Evolutionary conservation across 768 basidiomycete species (phyloP), one percentile per base, ranked within the genome.

Genomic region (Tylopilus rubrobrunneus): DNA sequence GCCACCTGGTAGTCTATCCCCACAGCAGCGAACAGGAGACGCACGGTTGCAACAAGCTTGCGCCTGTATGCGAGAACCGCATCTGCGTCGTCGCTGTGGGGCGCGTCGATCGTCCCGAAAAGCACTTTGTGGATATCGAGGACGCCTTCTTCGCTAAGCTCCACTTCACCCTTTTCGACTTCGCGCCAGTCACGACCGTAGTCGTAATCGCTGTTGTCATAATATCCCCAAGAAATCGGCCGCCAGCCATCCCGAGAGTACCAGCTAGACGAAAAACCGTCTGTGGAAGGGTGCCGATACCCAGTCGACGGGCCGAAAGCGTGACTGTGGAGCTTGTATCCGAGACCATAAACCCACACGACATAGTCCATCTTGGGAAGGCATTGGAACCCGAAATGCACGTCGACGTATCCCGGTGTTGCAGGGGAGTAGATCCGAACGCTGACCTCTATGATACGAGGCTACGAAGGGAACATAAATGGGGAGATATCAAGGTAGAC

Each of bases 361-460:
- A 54, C 31, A 7, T 0, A 1, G 33, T n/a, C 29, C n/a, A 12
- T 15, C 19, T 50, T n/a, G 19, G 42, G 1, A 15, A 47, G 56
- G 25, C 41, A 47, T n/a, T 56, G 25, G 42, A 58, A 58, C 36
- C 49, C 49, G 37, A 62, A n/a, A 14, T 59, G 61, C 19, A 59
- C 52, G 17, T 62, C 61, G 39, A 62, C 49, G 45, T 54, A 62
- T 27, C 49, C 49, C 5, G 62, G 55, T 17, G 52, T 28, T 3
- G 52, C 36, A 0, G 48, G 57, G 1, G 57, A 59, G 36, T 54
- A 50, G 37, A 59, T 46, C 27, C 50, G 49, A 25, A 47, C 49
- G 3, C 27, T 17, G 0, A 33, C 36, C 7, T 58, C 53, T 34
- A 34, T 10, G 33, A 10, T 34, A 34, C 11, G 10, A 10, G 33